Evolutionary conservation across 352 stramenopile genomes (phyloP).

Genomic region (Phytopythium litorale): DNA sequence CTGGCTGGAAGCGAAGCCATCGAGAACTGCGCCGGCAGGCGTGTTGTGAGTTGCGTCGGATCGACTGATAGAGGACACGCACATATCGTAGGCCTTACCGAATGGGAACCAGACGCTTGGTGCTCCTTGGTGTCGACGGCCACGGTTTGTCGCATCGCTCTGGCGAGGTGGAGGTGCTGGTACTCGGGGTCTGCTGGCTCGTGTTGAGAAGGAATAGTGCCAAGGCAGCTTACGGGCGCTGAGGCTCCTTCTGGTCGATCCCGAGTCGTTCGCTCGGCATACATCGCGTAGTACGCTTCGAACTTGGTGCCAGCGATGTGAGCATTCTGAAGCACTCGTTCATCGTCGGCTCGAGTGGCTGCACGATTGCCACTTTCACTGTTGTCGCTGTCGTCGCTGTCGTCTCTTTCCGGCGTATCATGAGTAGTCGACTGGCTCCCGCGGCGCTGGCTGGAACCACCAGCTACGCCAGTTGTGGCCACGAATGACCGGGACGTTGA

Average conservation of each 20-base stretch:
- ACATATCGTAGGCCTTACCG: background rate
- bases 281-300: background rate
- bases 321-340: background rate
- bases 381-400: background rate
- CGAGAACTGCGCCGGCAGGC: background rate
- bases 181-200: constrained; percentile 53
- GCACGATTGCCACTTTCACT: background rate
- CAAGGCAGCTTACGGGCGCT: constrained; percentile 8
- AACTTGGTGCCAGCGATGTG: background rate
- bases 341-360: background rate
- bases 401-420: background rate
- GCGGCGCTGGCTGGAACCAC: background rate
- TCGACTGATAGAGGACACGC: background rate
- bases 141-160: constrained; percentile 18
- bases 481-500: background rate
- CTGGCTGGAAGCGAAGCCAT: background rate
- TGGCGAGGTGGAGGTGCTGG: constrained; percentile 39
- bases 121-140: background rate
- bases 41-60: background rate
- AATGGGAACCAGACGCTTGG: background rate
- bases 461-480: background rate
- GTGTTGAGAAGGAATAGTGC: constrained; percentile 37
- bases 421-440: background rate
- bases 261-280: background rate
- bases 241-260: background rate